phyloP scores from a whole-genome alignment of 2,329 filamentous ascomycete species.

The Penicillium sclerotigenum region DNA sequence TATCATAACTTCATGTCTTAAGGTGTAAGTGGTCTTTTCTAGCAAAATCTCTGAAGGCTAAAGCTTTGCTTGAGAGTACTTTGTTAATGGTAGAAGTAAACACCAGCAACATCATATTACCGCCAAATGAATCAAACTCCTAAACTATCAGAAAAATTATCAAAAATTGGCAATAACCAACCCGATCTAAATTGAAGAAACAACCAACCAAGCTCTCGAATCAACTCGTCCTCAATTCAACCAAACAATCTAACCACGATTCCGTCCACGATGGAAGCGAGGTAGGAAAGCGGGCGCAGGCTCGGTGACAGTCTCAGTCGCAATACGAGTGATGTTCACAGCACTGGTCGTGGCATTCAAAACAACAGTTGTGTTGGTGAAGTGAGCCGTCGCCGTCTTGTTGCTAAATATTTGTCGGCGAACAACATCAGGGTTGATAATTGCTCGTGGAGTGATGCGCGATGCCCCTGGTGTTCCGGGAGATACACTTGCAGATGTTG shows the following conservation, averaged over 20 bases:
- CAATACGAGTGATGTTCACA: neutral
- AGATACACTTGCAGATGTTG: neutral
- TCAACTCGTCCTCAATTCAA: neutral
- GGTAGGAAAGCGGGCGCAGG: slow-evolving; percentile 1
- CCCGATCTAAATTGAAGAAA: neutral
- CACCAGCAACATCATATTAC: slow-evolving; percentile 4
- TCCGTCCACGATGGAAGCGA: slow-evolving; percentile 4
- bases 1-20: neutral
- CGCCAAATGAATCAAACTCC: neutral
- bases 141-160: neutral
- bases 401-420: neutral
- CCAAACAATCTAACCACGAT: neutral
- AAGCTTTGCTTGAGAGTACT: neutral
- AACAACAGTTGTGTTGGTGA: neutral
- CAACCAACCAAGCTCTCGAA: neutral
- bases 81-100: neutral
- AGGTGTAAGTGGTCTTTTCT: neutral
- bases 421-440: slow-evolving; percentile 1
- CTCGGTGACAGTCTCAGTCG: neutral
- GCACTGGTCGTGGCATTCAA: neutral
- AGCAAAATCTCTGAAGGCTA: neutral
- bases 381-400: neutral
- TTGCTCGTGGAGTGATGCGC: neutral
- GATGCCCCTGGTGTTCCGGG: neutral
- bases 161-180: neutral